These are phyloP conservation scores for Vicia faba DNA, from an alignment of 306 rosid genomes.

Conservation along the genomic window DNA sequence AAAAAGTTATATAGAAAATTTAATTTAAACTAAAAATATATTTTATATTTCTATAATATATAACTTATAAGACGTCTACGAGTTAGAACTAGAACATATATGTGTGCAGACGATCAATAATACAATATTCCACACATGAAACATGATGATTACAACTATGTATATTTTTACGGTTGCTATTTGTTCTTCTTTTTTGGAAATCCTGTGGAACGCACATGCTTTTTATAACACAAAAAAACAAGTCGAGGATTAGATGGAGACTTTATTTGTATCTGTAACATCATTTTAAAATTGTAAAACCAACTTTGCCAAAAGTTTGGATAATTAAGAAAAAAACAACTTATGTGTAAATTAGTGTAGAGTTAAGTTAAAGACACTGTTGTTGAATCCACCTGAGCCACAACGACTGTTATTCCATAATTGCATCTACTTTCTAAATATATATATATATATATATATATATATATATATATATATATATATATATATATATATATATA, in stretches of 20 bases:
- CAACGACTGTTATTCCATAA: conserved; percentile 14
- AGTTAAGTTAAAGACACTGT: conserved; percentile 11
- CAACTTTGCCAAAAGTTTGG: background rate
- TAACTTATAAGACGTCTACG: no score
- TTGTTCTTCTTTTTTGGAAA: conserved; percentile 25
- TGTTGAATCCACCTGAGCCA: conserved; percentile 33
- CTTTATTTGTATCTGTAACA: conserved; percentile 34
- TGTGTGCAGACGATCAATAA: no score
- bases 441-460: no score
- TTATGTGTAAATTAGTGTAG: conserved; percentile 27
- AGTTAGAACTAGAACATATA: no score
- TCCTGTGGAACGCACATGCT: conserved; percentile 23
- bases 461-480: no score
- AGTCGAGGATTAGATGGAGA: background rate
- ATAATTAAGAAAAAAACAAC: conserved; percentile 15
- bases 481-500: no score
- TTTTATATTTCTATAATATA: no score
- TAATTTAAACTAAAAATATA: no score
- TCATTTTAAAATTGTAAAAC: conserved; percentile 4
- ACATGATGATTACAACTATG: background rate
- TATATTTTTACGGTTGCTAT: conserved; percentile 16
- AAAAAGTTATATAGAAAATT: no score
- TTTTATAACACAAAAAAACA: conserved; percentile 22
- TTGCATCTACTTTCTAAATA: conserved; percentile 19
- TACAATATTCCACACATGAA: background rate